Percentiles rank a stretch among this genome's conserved stretches.
phyloP scores from a whole-genome alignment of 108 stramenopile species.

The Skeletonema menzelii region DNA sequence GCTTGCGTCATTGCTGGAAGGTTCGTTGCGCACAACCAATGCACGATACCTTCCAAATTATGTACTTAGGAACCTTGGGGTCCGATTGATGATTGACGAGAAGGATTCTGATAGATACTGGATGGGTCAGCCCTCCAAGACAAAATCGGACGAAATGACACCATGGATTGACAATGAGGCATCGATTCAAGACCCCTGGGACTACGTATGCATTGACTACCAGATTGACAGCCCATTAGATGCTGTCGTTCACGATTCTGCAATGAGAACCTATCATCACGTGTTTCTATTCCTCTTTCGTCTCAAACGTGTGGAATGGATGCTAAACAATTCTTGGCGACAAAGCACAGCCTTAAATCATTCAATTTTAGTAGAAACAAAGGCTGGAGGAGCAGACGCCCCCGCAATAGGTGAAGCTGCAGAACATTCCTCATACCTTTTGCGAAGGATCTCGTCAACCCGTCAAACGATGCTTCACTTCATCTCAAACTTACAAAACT shows the following conservation, averaged over 20 bases:
- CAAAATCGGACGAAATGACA: conserved; percentile 33
- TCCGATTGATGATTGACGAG: conserved; percentile 56
- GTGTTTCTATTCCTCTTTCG: conserved; percentile 92
- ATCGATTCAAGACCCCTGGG: conserved; percentile 82
- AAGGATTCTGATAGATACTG: conserved; percentile 48
- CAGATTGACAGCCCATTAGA: conserved; percentile 82
- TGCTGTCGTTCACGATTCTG: conserved; percentile 78
- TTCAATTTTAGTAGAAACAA: conserved; percentile 57
- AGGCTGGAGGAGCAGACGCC: conserved; percentile 47
- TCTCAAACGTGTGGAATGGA: conserved; percentile 92
- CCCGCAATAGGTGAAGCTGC: conserved; percentile 45
- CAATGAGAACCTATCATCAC: conserved; percentile 74
- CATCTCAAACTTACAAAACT: conserved; percentile 93
- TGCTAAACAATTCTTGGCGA: conserved; percentile 93
- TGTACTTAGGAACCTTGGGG: conserved; percentile 78
- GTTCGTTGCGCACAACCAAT: conserved; percentile 85
- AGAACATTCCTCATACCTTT: conserved; percentile 60
- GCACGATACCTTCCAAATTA: conserved; percentile 76
- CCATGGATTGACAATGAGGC: conserved; percentile 53
- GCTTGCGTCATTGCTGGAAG: conserved; percentile 77
- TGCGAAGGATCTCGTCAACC: conserved; percentile 89
- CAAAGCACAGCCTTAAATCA: conserved; percentile 89
- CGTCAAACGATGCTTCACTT: conserved; percentile 97
- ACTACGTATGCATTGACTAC: conserved; percentile 93
- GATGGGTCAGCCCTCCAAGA: conserved; percentile 46